These are phyloP conservation scores for Geranium rotundifolium DNA, from an alignment of 345 rosid genomes.

Conservation along the genomic window DNA sequence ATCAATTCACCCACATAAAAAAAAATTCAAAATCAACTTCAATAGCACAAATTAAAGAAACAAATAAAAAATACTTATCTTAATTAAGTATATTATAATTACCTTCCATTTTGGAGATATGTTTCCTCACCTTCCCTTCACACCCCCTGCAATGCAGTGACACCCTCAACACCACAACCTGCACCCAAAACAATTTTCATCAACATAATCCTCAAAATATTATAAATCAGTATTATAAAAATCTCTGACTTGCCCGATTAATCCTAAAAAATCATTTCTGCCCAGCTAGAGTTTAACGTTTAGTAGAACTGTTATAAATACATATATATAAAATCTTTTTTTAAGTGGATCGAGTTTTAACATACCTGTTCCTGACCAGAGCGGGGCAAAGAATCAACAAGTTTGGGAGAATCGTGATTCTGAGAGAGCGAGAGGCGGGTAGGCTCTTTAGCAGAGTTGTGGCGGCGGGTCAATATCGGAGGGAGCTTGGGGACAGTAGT, in stretches of 20 bases:
- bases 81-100: background rate
- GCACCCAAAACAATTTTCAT: background rate
- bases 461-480: too few species aligned
- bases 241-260: too few species aligned
- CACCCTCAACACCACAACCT: conserved; percentile 44
- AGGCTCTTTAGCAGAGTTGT: background rate
- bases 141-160: conserved; percentile 47
- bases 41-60: background rate
- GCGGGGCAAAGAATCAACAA: background rate
- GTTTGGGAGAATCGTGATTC: background rate
- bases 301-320: too few species aligned
- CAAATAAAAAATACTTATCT: too few species aligned
- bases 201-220: background rate
- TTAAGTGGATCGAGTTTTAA: background rate
- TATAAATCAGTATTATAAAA: too few species aligned
- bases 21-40: background rate
- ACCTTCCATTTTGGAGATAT: conserved; percentile 51
- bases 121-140: conserved; percentile 41
- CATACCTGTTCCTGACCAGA: background rate
- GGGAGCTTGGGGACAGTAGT: too few species aligned
- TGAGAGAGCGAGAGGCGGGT: background rate
- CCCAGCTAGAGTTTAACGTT: too few species aligned
- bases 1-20: background rate
- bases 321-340: background rate
- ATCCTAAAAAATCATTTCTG: too few species aligned